These are phyloP conservation scores for Lactifluus subvellereus DNA, from an alignment of 768 basidiomycete genomes.

Conservation along the genomic window DNA sequence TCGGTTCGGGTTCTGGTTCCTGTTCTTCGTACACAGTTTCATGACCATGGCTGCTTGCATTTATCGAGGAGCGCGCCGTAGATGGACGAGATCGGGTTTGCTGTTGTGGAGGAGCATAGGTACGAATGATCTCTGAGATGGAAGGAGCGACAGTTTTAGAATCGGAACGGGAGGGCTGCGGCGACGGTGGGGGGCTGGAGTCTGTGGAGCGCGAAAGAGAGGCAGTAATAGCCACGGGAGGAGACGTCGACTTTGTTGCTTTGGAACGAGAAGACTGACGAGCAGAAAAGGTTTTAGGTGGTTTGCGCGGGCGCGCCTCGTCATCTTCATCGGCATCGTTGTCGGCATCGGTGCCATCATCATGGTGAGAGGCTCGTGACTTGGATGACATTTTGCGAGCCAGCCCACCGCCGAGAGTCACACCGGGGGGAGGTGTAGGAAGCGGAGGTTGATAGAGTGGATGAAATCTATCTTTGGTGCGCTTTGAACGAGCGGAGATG, in stretches of 20 bases:
- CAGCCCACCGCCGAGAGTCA: constrained; percentile 50
- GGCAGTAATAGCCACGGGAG: constrained; percentile 1
- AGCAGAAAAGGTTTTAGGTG: constrained; percentile 23
- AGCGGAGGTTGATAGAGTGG: constrained; percentile 79
- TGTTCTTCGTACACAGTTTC: constrained; percentile 41
- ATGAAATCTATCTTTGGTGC: constrained; percentile 51
- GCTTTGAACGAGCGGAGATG: constrained; percentile 45
- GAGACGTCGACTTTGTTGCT: neutral
- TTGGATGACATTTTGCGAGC: constrained; percentile 30
- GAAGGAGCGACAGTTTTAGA: constrained; percentile 58
- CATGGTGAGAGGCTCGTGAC: constrained; percentile 30
- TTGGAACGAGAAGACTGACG: constrained; percentile 26
- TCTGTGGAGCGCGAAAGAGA: constrained; percentile 10
- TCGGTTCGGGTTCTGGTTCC: constrained; percentile 45
- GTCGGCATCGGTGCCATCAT: constrained; percentile 56
- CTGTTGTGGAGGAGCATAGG: constrained; percentile 59
- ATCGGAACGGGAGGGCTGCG: constrained; percentile 27
- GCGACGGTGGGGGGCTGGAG: constrained; percentile 24
- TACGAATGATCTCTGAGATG: constrained; percentile 84
- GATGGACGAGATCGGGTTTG: constrained; percentile 46
- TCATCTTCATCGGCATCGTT: constrained; percentile 25
- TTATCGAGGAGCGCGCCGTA: constrained; percentile 41
- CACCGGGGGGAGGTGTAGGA: constrained; percentile 76
- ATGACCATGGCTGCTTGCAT: constrained; percentile 42
- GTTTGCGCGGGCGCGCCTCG: constrained; percentile 1